Evolutionary conservation across 495 filamentous ascomycete genomes (phyloP).

Genomic region (Penicillium bialowiezense): DNA sequence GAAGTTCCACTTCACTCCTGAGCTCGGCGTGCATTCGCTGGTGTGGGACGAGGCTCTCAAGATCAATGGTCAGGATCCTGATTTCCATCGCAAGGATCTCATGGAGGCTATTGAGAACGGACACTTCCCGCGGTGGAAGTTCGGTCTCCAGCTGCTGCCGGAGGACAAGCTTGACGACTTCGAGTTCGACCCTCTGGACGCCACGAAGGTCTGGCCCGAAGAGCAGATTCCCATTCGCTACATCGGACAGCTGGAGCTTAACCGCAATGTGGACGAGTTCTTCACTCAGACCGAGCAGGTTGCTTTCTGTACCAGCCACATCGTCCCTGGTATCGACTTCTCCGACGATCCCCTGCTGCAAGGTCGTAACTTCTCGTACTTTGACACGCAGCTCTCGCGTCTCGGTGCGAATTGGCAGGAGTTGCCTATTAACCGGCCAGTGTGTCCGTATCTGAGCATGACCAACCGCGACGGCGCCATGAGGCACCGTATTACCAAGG

Average conservation of each 20-base stretch:
- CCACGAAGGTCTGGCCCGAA: conserved; percentile 92
- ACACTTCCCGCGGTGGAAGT: conserved; percentile 74
- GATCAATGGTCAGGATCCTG: conserved; percentile 75
- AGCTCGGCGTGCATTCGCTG: conserved; percentile 77
- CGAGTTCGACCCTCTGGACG: conserved; percentile 86
- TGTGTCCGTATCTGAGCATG: conserved; percentile 61
- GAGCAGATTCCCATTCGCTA: conserved; percentile 75
- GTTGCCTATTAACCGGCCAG: conserved; percentile 74
- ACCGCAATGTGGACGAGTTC: conserved; percentile 81
- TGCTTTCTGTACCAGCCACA: conserved; percentile 82
- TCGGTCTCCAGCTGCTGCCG: conserved; percentile 73
- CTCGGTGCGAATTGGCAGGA: conserved; percentile 85
- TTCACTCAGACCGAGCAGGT: conserved; percentile 78
- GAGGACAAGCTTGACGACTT: conserved; percentile 74
- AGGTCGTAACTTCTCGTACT: conserved; percentile 84
- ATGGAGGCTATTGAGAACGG: conserved; percentile 72
- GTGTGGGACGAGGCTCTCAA: conserved; percentile 90
- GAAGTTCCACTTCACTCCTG: conserved; percentile 79
- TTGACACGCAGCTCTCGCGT: conserved; percentile 80
- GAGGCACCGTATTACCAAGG: conserved; percentile 55
- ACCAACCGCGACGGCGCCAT: conserved; percentile 45
- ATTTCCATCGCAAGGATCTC: conserved; percentile 85
- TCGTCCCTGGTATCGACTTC: conserved; percentile 85
- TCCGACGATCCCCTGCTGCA: conserved; percentile 82
- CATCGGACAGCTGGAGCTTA: conserved; percentile 79